Base-by-base conservation (phyloP, 2,329 filamentous ascomycete genomes). In the Didymosphaeria variabile region DNA sequence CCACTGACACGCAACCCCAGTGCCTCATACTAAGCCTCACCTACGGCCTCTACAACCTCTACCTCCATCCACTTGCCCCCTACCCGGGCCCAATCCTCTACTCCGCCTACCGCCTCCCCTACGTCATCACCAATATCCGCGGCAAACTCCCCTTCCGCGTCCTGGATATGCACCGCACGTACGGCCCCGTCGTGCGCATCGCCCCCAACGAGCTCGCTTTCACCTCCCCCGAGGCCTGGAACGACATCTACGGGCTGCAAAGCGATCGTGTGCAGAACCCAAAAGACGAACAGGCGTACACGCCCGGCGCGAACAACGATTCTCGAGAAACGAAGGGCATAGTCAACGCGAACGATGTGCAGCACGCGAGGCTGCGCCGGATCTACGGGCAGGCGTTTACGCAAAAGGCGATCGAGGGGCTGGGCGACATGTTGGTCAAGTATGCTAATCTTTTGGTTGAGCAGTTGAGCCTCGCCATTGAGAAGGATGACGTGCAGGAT, bases 161-260 rank as follows among this genome's bases (percentile, higher is more conserved):
- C 51, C 32, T 59, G 56, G 23, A n/a, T 31, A 17, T 58, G 57
- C 69, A 71, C 59, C n/a, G 51, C 7, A 34, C 58, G 29, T 68
- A 70, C 57, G 83, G 83, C 7, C 73, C 75, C 1, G 76, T 85
- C 1, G 82, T 85, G 10, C 80, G 84, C 10, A 71, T 84, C 49
- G 77, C 77, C 4, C 83, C 84, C 2, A 76, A 82, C 59, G 81
- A 85, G 64, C 76, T 85, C 4, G 79, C 81, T 2, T 85, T 82
- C 67, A 77, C 72, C 45, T 69, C 75, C 21, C 67, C 73, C 10
- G 60, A 72, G 2, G 74, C 74, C 1, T 85, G 81, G 76, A 75
- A 78, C 64, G 80, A 83, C 38, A 81, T 83, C 36, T 79, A 79
- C 60, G 72, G 57, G 19, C 46, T 32, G 5, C 26, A 34, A 17